These are phyloP conservation scores for Pontederia crassipes DNA, from an alignment of 176 grass and related monocot genomes.

Conservation along the genomic window DNA sequence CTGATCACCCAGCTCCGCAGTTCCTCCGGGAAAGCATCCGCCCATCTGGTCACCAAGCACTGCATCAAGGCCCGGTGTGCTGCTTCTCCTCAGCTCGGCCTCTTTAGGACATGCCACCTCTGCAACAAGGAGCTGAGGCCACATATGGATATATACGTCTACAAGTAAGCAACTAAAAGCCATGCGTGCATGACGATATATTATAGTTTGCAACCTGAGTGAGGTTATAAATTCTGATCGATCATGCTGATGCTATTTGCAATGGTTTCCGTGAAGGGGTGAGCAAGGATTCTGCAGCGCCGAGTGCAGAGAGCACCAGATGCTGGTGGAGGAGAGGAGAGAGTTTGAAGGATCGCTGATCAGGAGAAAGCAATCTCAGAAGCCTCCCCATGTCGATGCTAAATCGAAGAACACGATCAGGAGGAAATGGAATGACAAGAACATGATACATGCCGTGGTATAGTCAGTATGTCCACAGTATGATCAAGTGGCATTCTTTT, in stretches of 20 bases:
- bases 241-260: neutral
- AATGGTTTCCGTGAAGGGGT: neutral
- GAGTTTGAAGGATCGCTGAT: neutral
- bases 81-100: neutral
- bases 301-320: slow-evolving; percentile 2
- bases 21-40: too few relatives aligned
- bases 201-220: neutral
- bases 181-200: too few relatives aligned
- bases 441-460: too few relatives aligned
- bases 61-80: neutral
- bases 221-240: neutral
- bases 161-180: neutral
- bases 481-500: too few relatives aligned
- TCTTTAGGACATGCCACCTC: slow-evolving; percentile 1
- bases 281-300: slow-evolving; percentile 9
- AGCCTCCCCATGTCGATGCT: too few relatives aligned
- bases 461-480: too few relatives aligned
- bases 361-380: too few relatives aligned
- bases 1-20: too few relatives aligned
- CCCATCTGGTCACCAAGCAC: neutral
- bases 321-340: neutral
- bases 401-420: too few relatives aligned
- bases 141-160: slow-evolving; percentile 4
- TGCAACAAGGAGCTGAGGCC: slow-evolving; percentile 5
- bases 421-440: too few relatives aligned